Evolutionary conservation across 192 early-diverging fungal genomes (phyloP), one percentile per base, ranked within the genome.

Genomic region (Dimargaris cristalligena): DNA sequence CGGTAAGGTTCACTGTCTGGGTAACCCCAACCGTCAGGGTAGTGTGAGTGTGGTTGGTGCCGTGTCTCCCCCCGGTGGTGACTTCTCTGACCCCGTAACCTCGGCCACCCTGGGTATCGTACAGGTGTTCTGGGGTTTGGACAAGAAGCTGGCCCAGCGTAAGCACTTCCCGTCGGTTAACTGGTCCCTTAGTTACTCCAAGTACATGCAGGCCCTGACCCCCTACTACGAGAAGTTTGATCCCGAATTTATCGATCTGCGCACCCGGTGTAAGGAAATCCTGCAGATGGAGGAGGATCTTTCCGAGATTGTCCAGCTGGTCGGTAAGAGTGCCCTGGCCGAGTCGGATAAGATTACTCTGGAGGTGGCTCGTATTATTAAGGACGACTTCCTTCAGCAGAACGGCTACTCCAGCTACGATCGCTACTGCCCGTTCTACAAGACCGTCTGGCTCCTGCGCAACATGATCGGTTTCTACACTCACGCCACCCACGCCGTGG

Each of bases 81-180:
- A 99, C 72, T 97, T 95, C 71, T 92, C 95, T 50, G 96, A 99
- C 75, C 94, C 96, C 30, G 96, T 99, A 25, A 99, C 96, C 20
- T 74, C 88, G 26, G 85, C 96, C 16, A 99, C 96, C 1, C 78
- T 99, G 52, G 81, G 92, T 76, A 99, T 99, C 75, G 96, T 99
- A 2, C 96, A 99, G 71, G 96, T 99, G 51, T 99, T 99, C 82
- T 99, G 96, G 96, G 96, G 94, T 69, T 71, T 99, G 60, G 96
- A 99, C 77, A 99, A 99, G 82, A 99, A 99, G 77, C 78, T 99
- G 35, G 96, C 96, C 8, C 96, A 99, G 73, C 85, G 96, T 67
- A 99, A 99, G 80, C 96, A 99, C 76, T 99, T 99, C 82, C 96
- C 96, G 2, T 97, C 94, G 18, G 92, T 99, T 65, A 97, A 99